Evolutionary conservation across 2,329 filamentous ascomycete species (phyloP).

Genomic region (Claviceps capensis): DNA sequence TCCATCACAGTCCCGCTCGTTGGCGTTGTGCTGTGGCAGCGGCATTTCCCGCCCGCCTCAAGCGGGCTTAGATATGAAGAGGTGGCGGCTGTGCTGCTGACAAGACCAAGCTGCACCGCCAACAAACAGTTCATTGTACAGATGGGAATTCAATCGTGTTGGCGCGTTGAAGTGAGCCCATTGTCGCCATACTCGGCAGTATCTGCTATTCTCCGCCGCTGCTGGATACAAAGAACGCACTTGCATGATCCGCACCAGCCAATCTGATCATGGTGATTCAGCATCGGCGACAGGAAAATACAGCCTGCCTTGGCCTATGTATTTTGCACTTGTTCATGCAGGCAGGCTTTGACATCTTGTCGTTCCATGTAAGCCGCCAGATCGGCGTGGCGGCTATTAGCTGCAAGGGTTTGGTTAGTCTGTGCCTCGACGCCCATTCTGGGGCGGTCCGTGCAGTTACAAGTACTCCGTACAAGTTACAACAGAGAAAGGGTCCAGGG

Average conservation of each 20-base stretch:
- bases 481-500: background rate
- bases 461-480: background rate
- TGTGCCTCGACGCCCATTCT: background rate
- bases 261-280: background rate
- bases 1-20: background rate
- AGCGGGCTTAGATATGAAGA: background rate
- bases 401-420: background rate
- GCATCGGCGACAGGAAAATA: background rate
- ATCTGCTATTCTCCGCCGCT: background rate
- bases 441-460: conserved; percentile 2
- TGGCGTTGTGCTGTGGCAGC: background rate
- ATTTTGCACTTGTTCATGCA: background rate
- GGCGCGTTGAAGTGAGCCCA: too few species aligned
- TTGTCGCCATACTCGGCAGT: too few species aligned
- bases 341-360: background rate
- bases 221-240: background rate
- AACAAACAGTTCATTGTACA: too few species aligned
- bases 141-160: too few species aligned
- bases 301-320: background rate
- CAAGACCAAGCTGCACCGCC: too few species aligned
- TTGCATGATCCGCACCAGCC: background rate
- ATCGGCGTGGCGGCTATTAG: background rate
- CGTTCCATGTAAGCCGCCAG: background rate
- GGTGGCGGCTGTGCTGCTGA: too few species aligned
- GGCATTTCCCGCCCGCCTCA: background rate